Conservation (phyloP, 345 rosid genomes). For the Pugionium cornutum region DNA sequence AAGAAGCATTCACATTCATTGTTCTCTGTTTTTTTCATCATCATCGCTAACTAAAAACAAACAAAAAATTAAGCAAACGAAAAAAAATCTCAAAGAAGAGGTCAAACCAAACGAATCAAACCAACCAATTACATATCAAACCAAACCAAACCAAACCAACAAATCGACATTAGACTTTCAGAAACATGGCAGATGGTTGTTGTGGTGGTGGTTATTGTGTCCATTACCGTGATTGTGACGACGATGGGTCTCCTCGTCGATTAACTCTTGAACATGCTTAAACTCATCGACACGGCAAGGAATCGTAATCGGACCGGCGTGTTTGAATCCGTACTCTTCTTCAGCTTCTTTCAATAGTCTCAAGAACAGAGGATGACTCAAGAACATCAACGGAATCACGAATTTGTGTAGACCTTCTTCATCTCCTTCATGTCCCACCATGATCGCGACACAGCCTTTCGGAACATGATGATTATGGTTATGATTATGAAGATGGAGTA, state of each 20-base stretch:
- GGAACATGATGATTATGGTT: slow-evolving; percentile 47
- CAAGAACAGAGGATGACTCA: slow-evolving; percentile 74
- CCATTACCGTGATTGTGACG: slow-evolving; percentile 37
- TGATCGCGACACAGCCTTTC: slow-evolving; percentile 65
- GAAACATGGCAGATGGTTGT: neutral
- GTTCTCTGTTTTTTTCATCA: neutral
- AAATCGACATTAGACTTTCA: neutral
- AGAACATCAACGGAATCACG: slow-evolving; percentile 68
- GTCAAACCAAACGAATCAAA: neutral
- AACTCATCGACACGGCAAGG: slow-evolving; percentile 83
- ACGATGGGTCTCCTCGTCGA: slow-evolving; percentile 54
- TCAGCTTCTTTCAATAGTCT: slow-evolving; percentile 64
- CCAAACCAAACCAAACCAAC: neutral
- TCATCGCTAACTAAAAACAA: neutral
- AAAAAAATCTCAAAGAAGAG: too few relatives aligned
- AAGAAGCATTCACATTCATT: slow-evolving; percentile 21
- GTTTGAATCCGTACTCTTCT: slow-evolving; percentile 75
- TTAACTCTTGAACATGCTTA: slow-evolving; percentile 60
- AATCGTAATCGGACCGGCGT: slow-evolving; percentile 69
- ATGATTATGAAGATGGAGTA: slow-evolving; percentile 27
- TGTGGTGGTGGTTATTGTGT: slow-evolving; percentile 31
- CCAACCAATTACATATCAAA: neutral
- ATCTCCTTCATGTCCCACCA: slow-evolving; percentile 64
- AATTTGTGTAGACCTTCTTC: slow-evolving; percentile 62
- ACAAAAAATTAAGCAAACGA: neutral